A percentile compares a stretch with the other conserved stretches of the same genome.
Evolutionary conservation across 163 green algal species (phyloP).

Genomic region (Scenedesmus sp.): DNA sequence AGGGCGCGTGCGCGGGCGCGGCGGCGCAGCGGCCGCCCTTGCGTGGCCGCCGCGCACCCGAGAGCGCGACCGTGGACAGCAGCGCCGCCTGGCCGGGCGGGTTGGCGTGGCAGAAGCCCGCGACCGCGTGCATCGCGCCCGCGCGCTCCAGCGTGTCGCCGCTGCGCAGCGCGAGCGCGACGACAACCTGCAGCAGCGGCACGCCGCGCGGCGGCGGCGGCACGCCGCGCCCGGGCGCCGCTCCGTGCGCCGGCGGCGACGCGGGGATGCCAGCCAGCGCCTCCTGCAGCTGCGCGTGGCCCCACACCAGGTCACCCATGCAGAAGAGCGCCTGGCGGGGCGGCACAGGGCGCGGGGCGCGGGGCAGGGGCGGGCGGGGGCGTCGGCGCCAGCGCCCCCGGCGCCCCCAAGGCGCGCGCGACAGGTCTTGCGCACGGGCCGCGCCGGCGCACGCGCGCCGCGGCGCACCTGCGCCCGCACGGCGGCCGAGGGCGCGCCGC

Average conservation of each 20-base stretch:
- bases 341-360: too few species aligned
- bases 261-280: slow-evolving; percentile 48
- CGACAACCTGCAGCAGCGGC: slow-evolving; percentile 41
- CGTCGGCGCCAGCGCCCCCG: too few species aligned
- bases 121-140: slow-evolving; percentile 68
- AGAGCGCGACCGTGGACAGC: slow-evolving; percentile 57
- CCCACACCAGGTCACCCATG: slow-evolving; percentile 60
- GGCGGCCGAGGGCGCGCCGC: slow-evolving; percentile 51
- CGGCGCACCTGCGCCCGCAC: slow-evolving; percentile 61
- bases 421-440: too few species aligned
- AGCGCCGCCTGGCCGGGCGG: slow-evolving; percentile 68
- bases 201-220: background rate
- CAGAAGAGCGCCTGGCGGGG: slow-evolving; percentile 57
- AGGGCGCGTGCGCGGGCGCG: too few species aligned
- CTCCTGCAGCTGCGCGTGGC: slow-evolving; percentile 51
- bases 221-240: background rate
- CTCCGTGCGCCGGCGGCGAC: slow-evolving; percentile 3
- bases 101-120: slow-evolving; percentile 73
- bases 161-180: slow-evolving; percentile 56
- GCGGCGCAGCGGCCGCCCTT: too few species aligned
- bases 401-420: too few species aligned
- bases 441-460: too few species aligned
- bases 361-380: too few species aligned
- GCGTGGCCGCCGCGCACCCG: slow-evolving; percentile 4
- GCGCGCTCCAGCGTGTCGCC: slow-evolving; percentile 54